Evolutionary conservation across 2,329 filamentous ascomycete genomes (phyloP), one percentile per base, ranked within the genome.

Genomic region (Pseudogymnoascus sp.): DNA sequence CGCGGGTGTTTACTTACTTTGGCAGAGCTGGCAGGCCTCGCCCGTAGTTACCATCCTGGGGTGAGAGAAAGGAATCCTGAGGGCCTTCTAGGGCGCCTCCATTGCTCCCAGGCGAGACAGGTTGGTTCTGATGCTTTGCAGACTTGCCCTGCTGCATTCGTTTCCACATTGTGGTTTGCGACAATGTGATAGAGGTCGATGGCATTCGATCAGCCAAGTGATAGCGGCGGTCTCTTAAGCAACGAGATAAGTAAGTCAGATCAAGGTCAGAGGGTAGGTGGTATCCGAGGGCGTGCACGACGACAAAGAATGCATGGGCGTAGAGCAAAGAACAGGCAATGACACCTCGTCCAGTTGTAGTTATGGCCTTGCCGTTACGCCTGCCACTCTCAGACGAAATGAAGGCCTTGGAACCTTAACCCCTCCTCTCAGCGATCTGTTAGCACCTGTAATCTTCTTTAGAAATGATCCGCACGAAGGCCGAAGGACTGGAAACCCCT

Each of bases 111-210:
- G 35, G 21, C 43, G 40, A 52, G 49, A 31, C n/a, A 63, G 43
- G 43, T 31, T 60, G 31, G 16, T 18, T 43, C 9, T 61, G 55
- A 4, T 35, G 31, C 37, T 33, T 33, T 37, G 23, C 23, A 25
- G 52, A 43, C 31, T 28, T 63, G 43, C 40, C 61, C 33, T 33
- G 43, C 71, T 79, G 74, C 69, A 82, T 71, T 69, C 80, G 80
- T 71, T 82, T 81, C 81, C 81, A 84, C 82, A 85, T 83, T n/a
- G 64, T 75, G 69, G 33, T 60, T 40, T 60, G 58, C 33, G 58
- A 60, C 35, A 60, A 38, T 23, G 33, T 25, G 58, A 60, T 60
- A 41, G 35, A 38, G 58, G 35, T 60, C 35, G 58, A 60, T 41
- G 58, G 58, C 58, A 60, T 60, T 55, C 49, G 49, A 55, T 55